phyloP scores from a whole-genome alignment of 371 early-diverging fungal genomes.

The Paraphysoderma sedebokerense region DNA sequence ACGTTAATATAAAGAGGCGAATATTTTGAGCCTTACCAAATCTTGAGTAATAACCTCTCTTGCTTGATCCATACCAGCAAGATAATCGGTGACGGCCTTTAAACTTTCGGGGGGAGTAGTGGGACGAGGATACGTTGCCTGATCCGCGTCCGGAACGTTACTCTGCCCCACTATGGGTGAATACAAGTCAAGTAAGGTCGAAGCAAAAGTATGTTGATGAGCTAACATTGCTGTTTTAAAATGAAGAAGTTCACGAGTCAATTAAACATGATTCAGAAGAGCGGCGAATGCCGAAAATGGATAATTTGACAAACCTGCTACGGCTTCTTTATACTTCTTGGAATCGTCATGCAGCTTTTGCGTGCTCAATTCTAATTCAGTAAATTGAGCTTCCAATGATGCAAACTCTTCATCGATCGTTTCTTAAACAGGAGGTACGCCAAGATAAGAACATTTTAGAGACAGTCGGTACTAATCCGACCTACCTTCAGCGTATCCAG shows the following conservation, averaged over 20 bases:
- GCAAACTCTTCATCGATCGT: slow-evolving; percentile 51
- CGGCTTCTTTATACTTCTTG: slow-evolving; percentile 50
- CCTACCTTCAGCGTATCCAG: slow-evolving; percentile 10
- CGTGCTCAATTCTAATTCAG: slow-evolving; percentile 31
- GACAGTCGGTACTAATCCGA: neutral
- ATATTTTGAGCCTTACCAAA: slow-evolving; percentile 22
- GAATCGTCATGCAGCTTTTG: slow-evolving; percentile 42
- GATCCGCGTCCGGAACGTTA: neutral
- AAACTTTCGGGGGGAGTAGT: slow-evolving; percentile 37
- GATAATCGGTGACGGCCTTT: slow-evolving; percentile 42
- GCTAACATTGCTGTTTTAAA: slow-evolving; percentile 29
- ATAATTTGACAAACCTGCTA: slow-evolving; percentile 22
- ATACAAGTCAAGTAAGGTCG: slow-evolving; percentile 39
- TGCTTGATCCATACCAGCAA: slow-evolving; percentile 34
- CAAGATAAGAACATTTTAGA: neutral
- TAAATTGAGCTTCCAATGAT: slow-evolving; percentile 39
- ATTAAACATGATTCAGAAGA: neutral
- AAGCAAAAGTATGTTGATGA: slow-evolving; percentile 50
- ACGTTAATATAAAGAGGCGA: too few species aligned
- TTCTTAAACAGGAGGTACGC: slow-evolving; percentile 11
- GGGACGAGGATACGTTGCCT: too few species aligned
- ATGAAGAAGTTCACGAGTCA: neutral
- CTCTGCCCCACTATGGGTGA: slow-evolving; percentile 2
- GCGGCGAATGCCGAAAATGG: neutral
- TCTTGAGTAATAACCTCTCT: slow-evolving; percentile 45